These are phyloP conservation scores for Phytophthora ohioensis DNA, from an alignment of 352 stramenopile species.

Conservation along the genomic window DNA sequence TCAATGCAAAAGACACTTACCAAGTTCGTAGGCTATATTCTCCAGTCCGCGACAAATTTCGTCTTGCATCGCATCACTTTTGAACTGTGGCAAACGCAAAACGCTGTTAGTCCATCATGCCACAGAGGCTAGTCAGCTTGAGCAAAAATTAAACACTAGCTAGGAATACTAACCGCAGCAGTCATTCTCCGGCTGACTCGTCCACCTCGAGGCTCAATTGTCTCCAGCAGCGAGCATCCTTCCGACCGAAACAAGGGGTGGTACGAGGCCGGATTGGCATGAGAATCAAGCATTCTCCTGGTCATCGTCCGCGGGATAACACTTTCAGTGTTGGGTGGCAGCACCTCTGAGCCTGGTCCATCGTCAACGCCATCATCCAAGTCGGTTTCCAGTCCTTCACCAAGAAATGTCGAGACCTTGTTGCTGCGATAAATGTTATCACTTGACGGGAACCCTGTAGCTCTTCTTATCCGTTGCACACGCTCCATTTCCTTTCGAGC, in stretches of 20 bases:
- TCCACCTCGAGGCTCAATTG: conserved; percentile 50
- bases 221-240: conserved; percentile 55
- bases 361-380: conserved; percentile 42
- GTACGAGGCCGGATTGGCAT: conserved; percentile 46
- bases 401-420: conserved; percentile 42
- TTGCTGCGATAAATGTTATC: conserved; percentile 50
- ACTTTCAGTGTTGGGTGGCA: conserved; percentile 29
- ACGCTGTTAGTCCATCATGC: conserved; percentile 11
- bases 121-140: not conserved
- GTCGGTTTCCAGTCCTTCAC: conserved; percentile 33
- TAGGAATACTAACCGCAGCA: conserved; percentile 36
- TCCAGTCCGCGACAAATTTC: conserved; percentile 52
- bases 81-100: conserved; percentile 19
- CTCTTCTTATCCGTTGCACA: conserved; percentile 45
- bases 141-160: not conserved
- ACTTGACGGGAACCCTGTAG: conserved; percentile 48
- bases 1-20: conserved; percentile 30
- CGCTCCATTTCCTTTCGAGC: conserved; percentile 37
- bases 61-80: conserved; percentile 33
- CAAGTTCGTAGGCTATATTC: conserved; percentile 54
- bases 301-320: conserved; percentile 39
- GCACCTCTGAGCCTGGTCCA: conserved; percentile 23
- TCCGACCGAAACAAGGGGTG: conserved; percentile 48
- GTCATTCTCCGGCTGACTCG: conserved; percentile 14
- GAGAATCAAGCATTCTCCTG: conserved; percentile 33